phyloP scores from a whole-genome alignment of 2,329 filamentous ascomycete species.

The Nemania sp. region DNA sequence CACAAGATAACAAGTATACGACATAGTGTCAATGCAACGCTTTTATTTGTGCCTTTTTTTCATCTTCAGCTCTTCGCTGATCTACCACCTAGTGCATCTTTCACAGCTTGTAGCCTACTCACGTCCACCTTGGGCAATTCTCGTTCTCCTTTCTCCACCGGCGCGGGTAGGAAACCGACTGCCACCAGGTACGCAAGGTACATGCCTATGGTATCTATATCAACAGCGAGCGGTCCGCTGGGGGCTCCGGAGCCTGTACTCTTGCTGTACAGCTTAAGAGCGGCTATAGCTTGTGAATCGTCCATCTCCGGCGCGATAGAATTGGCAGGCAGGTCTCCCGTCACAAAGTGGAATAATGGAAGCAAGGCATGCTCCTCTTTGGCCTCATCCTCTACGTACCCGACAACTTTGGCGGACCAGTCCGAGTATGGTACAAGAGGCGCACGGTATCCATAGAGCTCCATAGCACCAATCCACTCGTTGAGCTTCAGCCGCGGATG shows the following conservation, averaged over 20 bases:
- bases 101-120: not conserved
- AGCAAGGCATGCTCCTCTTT: slow-evolving; percentile 72
- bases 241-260: too few relatives aligned
- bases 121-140: not conserved
- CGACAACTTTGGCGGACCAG: slow-evolving; percentile 70
- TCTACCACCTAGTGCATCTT: not conserved
- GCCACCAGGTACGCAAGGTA: slow-evolving; percentile 66
- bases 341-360: slow-evolving; percentile 74
- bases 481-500: too few relatives aligned
- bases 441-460: slow-evolving; percentile 72
- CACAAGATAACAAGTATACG: too few relatives aligned
- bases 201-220: slow-evolving; percentile 63
- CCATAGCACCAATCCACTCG: slow-evolving; percentile 70
- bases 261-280: slow-evolving; percentile 62
- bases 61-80: too few relatives aligned
- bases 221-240: slow-evolving; percentile 55
- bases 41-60: too few relatives aligned
- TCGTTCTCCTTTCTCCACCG: not conserved
- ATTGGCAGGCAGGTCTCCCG: slow-evolving; percentile 66
- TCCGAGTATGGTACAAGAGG: slow-evolving; percentile 67
- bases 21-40: too few relatives aligned
- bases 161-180: slow-evolving; percentile 58
- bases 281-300: slow-evolving; percentile 66
- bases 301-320: slow-evolving; percentile 75
- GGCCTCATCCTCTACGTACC: slow-evolving; percentile 64